A percentile compares a stretch with the other conserved stretches of the same genome.
phyloP scores from a whole-genome alignment of 2,329 filamentous ascomycete genomes.

The Metarhizium rileyi region DNA sequence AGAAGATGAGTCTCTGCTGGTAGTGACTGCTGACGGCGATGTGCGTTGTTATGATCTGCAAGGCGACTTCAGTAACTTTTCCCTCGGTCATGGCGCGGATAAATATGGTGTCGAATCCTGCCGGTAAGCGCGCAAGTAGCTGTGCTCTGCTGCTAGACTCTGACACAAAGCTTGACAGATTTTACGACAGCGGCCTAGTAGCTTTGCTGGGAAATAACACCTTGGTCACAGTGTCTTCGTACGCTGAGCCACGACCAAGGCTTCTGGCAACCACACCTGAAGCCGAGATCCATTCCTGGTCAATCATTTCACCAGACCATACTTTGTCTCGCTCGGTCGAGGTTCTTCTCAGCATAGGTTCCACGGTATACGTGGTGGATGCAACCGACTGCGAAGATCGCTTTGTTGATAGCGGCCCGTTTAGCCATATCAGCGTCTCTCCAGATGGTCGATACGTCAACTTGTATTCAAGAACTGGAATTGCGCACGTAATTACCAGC shows the following conservation, averaged over 20 bases:
- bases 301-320: conserved; percentile 75
- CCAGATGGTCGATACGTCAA: conserved; percentile 84
- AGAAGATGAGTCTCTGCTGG: conserved; percentile 83
- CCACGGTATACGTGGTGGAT: conserved; percentile 81
- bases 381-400: conserved; percentile 85
- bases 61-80: conserved; percentile 91
- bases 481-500: conserved; percentile 84
- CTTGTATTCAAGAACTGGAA: conserved; percentile 76
- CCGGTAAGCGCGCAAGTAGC: conserved; percentile 39
- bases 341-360: conserved; percentile 73
- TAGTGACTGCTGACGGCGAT: conserved; percentile 80
- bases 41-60: conserved; percentile 90
- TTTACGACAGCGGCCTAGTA: conserved; percentile 89
- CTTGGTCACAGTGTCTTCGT: conserved; percentile 77
- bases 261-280: conserved; percentile 67
- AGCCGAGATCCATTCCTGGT: conserved; percentile 78
- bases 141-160: no score
- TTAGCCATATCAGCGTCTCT: conserved; percentile 81
- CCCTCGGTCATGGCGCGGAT: conserved; percentile 79
- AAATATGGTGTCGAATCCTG: conserved; percentile 82
- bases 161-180: conserved; percentile 30
- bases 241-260: conserved; percentile 82
- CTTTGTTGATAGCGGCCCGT: conserved; percentile 83
- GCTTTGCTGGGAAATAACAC: conserved; percentile 83
- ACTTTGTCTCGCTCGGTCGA: conserved; percentile 90